Percentiles rank a stretch among this genome's conserved stretches.
phyloP scores from a whole-genome alignment of 75 land plant species.

The Isoetes taiwanensis region DNA sequence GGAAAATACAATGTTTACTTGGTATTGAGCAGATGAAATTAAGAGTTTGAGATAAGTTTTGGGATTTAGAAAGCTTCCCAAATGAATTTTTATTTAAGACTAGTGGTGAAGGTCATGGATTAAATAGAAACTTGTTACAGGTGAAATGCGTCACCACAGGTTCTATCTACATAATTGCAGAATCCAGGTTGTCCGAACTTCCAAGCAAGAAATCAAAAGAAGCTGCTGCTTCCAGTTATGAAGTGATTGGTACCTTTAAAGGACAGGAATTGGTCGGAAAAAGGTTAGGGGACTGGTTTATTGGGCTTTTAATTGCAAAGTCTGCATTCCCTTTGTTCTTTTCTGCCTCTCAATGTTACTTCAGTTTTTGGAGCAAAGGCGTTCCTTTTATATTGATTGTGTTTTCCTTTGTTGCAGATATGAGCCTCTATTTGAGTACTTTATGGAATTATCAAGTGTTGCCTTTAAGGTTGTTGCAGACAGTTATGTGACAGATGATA shows the following conservation, averaged over 20 bases:
- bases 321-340: too few species aligned
- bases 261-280: conserved; percentile 73
- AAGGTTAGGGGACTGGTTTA: too few species aligned
- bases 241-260: conserved; percentile 35
- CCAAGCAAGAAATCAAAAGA: conserved; percentile 43
- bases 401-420: conserved; percentile 78
- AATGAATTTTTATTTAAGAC: background rate
- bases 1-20: too few species aligned
- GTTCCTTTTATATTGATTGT: background rate
- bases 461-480: conserved; percentile 86
- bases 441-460: conserved; percentile 46
- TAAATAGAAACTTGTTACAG: too few species aligned
- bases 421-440: conserved; percentile 75
- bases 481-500: conserved; percentile 80
- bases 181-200: conserved; percentile 55
- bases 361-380: background rate
- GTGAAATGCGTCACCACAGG: conserved; percentile 53
- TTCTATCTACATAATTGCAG: conserved; percentile 67
- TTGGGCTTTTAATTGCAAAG: too few species aligned
- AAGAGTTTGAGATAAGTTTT: background rate
- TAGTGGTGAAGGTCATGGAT: too few species aligned
- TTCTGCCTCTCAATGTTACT: background rate
- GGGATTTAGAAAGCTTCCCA: conserved; percentile 6
- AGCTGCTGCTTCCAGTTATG: conserved; percentile 30
- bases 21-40: too few species aligned